phyloP scores from a whole-genome alignment of 2,329 filamentous ascomycete species.

The Davidsoniella eucalypti region DNA sequence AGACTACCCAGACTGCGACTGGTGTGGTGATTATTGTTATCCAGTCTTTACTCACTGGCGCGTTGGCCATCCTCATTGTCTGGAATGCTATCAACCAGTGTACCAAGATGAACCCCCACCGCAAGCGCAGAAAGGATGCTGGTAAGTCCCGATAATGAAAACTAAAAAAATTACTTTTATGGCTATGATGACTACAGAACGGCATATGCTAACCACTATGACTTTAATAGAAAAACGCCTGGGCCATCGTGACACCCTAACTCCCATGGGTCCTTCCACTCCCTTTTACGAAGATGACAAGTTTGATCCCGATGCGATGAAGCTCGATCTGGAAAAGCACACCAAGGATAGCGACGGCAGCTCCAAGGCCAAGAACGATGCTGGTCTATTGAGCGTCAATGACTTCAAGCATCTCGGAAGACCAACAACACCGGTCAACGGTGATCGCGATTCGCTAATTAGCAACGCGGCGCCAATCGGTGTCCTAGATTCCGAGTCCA shows the following conservation, averaged over 20 bases:
- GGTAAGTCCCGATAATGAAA: constrained; percentile 38
- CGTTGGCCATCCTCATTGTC: constrained; percentile 71
- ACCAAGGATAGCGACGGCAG: constrained; percentile 18
- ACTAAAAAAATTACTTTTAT: not conserved
- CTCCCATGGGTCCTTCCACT: constrained; percentile 73
- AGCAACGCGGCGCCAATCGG: constrained; percentile 22
- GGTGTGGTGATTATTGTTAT: constrained; percentile 88
- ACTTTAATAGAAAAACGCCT: constrained; percentile 42
- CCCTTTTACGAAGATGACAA: constrained; percentile 33
- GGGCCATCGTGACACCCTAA: constrained; percentile 58
- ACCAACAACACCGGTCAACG: constrained; percentile 11
- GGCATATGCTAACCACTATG: constrained; percentile 16
- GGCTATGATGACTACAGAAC: constrained; percentile 2
- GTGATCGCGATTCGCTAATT: constrained; percentile 21
- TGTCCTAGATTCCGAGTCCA: not conserved
- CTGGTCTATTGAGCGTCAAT: too few relatives aligned
- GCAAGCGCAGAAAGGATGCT: constrained; percentile 72
- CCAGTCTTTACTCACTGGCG: constrained; percentile 66
- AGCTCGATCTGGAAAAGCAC: not conserved
- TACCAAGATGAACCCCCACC: constrained; percentile 79
- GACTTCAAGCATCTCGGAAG: too few relatives aligned
- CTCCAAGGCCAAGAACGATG: constrained; percentile 1
- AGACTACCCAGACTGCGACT: constrained; percentile 87
- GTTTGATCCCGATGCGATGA: not conserved
- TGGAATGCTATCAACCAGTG: constrained; percentile 77